Conservation (phyloP, 441 rosid genomes). For the Corymbia calophylla region DNA sequence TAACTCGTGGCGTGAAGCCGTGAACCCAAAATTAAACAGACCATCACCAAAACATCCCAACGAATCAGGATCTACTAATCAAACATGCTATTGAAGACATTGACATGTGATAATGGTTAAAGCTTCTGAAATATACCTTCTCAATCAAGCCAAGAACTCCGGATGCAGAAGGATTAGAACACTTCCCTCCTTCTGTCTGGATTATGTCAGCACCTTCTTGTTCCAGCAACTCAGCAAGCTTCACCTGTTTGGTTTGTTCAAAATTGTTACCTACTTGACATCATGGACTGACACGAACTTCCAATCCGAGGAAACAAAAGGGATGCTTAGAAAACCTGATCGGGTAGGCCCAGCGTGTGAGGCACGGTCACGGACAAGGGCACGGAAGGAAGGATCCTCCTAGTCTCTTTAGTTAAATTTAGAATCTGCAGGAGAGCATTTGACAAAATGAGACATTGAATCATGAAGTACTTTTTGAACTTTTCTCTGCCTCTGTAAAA, state of each 20-base stretch:
- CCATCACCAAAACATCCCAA: background rate
- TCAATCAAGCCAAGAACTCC: constrained; percentile 62
- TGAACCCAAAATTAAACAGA: background rate
- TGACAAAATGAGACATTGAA: background rate
- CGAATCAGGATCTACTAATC: background rate
- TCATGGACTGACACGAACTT: background rate
- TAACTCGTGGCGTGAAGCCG: background rate
- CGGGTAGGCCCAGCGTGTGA: constrained; percentile 53
- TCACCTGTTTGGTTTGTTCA: constrained; percentile 26
- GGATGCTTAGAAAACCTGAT: constrained; percentile 36
- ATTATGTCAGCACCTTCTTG: constrained; percentile 54
- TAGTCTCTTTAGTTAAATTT: constrained; percentile 45
- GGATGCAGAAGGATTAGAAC: constrained; percentile 43
- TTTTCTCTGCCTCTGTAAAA: background rate
- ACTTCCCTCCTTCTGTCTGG: constrained; percentile 69
- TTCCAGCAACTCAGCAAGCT: constrained; percentile 55
- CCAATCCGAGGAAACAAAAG: background rate
- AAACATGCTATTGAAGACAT: background rate
- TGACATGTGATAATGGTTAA: background rate
- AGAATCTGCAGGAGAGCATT: constrained; percentile 32
- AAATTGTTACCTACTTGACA: background rate
- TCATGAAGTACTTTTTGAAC: background rate
- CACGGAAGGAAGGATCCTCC: constrained; percentile 41
- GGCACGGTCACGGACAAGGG: constrained; percentile 65
- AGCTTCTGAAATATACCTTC: constrained; percentile 25